Evolutionary conservation across 306 rosid genomes (phyloP).

Genomic region (Biancaea sappan): DNA sequence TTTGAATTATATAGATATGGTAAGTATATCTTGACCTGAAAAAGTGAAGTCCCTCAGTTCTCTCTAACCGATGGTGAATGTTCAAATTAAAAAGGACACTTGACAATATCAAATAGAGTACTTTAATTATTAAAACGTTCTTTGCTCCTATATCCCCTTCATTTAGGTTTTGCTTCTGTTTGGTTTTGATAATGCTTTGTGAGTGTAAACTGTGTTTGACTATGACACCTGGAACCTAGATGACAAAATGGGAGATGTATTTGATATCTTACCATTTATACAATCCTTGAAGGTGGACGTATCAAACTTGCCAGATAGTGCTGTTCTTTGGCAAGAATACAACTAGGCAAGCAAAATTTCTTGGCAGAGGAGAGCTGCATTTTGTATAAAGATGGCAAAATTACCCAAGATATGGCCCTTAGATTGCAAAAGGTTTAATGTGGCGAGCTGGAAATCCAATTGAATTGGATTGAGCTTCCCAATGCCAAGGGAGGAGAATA

Average conservation of each 20-base stretch:
- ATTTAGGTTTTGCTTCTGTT: too few relatives aligned
- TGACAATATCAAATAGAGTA: background rate
- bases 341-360: slow-evolving; percentile 67
- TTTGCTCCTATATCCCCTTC: background rate
- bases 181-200: slow-evolving; percentile 26
- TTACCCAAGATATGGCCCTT: slow-evolving; percentile 73
- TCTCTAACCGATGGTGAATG: background rate
- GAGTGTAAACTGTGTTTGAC: slow-evolving; percentile 86
- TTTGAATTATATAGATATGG: background rate
- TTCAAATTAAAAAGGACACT: background rate
- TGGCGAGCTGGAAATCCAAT: slow-evolving; percentile 82
- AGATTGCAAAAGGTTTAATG: slow-evolving; percentile 78
- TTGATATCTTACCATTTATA: slow-evolving; percentile 52
- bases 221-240: slow-evolving; percentile 86
- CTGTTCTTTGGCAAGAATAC: slow-evolving; percentile 57
- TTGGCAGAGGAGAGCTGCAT: slow-evolving; percentile 77
- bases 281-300: slow-evolving; percentile 65
- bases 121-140: background rate
- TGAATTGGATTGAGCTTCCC: slow-evolving; percentile 91
- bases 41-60: background rate
- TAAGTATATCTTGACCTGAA: background rate
- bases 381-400: slow-evolving; percentile 46
- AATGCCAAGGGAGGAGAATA: slow-evolving; percentile 47
- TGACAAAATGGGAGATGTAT: slow-evolving; percentile 91
- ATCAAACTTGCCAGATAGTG: slow-evolving; percentile 54